phyloP scores from a whole-genome alignment of 129 eudicot species.

The Arctium minus region DNA sequence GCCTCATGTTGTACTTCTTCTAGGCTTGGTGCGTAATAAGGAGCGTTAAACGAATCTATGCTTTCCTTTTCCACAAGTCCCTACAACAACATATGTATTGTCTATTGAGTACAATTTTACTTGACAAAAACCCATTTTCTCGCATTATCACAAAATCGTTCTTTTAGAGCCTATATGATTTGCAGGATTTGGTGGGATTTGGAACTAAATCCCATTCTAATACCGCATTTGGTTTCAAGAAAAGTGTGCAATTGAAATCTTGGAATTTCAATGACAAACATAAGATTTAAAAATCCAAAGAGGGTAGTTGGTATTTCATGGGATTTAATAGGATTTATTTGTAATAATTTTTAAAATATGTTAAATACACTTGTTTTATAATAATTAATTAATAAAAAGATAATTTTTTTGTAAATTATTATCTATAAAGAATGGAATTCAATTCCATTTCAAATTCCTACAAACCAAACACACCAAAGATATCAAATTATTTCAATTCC shows the following conservation, averaged over 20 bases:
- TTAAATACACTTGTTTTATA: neutral
- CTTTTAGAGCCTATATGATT: neutral
- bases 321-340: neutral
- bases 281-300: neutral
- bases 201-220: neutral
- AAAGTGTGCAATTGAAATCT: too few species aligned
- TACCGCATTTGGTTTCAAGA: neutral
- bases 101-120: neutral
- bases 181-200: neutral
- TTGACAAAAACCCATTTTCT: neutral
- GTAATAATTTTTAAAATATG: too few species aligned
- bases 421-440: neutral
- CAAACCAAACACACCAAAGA: neutral
- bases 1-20: conserved; percentile 42
- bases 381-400: neutral
- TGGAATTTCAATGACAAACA: neutral
- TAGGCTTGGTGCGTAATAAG: conserved; percentile 51
- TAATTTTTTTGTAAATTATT: too few species aligned
- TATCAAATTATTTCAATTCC: too few species aligned
- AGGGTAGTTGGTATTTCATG: neutral
- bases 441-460: neutral
- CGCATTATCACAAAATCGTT: neutral
- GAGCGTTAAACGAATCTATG: conserved; percentile 58
- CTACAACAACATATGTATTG: conserved; percentile 22
- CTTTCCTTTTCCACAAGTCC: conserved; percentile 50